Conservation (phyloP, 75 land plant genomes). For the Isoetes taiwanensis region DNA sequence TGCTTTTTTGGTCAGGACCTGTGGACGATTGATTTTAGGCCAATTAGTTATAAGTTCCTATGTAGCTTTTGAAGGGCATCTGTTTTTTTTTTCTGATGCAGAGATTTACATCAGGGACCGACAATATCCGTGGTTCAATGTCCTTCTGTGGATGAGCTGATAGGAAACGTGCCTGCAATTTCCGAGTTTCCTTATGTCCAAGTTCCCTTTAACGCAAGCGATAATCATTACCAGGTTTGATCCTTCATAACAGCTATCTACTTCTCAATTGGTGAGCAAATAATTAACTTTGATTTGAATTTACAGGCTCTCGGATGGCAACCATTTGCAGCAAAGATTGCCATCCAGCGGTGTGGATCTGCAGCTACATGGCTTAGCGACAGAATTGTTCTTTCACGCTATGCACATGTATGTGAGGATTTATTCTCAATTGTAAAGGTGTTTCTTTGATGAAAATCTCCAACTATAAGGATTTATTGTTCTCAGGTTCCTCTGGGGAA, state of each 20-base stretch:
- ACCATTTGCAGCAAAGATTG: conserved; percentile 58
- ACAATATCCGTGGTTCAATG: conserved; percentile 73
- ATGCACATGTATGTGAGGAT: conserved; percentile 66
- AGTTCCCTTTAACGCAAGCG: conserved; percentile 86
- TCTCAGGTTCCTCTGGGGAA: conserved; percentile 89
- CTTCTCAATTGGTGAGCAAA: background rate
- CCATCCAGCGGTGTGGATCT: conserved; percentile 83
- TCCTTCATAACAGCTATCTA: background rate
- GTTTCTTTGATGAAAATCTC: background rate
- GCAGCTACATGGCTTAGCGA: conserved; percentile 76
- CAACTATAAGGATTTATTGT: background rate
- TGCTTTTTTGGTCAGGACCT: background rate
- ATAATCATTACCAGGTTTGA: conserved; percentile 79
- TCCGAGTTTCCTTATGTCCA: conserved; percentile 70
- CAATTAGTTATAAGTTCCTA: background rate
- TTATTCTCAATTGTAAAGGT: background rate
- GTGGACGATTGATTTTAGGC: background rate
- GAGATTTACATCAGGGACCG: conserved; percentile 66
- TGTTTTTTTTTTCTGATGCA: conserved; percentile 11
- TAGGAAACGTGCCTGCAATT: conserved; percentile 35
- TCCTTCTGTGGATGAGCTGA: conserved; percentile 40
- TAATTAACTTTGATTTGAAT: background rate
- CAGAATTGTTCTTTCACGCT: conserved; percentile 73
- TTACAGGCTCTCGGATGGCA: conserved; percentile 92
- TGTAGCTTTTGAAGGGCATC: background rate